Percentiles rank a stretch among this genome's conserved stretches.
These are phyloP conservation scores for Nannizziopsis barbatae DNA, from an alignment of 2,329 filamentous ascomycete species.

Conservation along the genomic window DNA sequence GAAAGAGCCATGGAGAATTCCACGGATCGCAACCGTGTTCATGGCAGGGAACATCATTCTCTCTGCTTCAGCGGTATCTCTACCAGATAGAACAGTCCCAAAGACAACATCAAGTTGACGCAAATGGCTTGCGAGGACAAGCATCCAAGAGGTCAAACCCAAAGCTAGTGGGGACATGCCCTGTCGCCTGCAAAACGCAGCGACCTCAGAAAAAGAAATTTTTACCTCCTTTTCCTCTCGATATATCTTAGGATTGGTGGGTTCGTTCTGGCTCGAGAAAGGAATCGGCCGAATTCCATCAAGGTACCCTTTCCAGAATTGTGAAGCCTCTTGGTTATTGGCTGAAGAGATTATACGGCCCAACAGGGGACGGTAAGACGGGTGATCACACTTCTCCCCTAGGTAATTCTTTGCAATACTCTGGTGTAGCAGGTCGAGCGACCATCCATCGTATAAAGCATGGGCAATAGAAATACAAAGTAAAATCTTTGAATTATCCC, in stretches of 20 bases:
- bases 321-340: constrained; percentile 35
- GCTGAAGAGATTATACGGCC: constrained; percentile 42
- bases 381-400: constrained; percentile 33
- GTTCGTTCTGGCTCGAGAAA: constrained; percentile 29
- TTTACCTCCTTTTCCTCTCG: constrained; percentile 21
- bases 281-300: constrained; percentile 37
- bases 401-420: constrained; percentile 54
- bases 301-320: constrained; percentile 64
- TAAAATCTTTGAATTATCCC: constrained; percentile 28
- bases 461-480: constrained; percentile 66
- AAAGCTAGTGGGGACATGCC: constrained; percentile 66
- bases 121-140: constrained; percentile 54
- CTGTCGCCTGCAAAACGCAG: constrained; percentile 52
- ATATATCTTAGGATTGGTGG: constrained; percentile 16
- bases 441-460: constrained; percentile 83
- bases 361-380: constrained; percentile 45
- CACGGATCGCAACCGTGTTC: constrained; percentile 73
- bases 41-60: constrained; percentile 74
- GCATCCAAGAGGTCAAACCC: constrained; percentile 64
- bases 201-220: constrained; percentile 35
- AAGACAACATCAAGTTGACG: constrained; percentile 64
- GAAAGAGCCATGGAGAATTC: constrained; percentile 58
- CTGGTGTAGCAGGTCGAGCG: constrained; percentile 59
- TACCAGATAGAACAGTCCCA: constrained; percentile 71
- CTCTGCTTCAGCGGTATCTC: constrained; percentile 60